phyloP scores from a whole-genome alignment of 148 eudicot species.

The Rhododendron vialii region DNA sequence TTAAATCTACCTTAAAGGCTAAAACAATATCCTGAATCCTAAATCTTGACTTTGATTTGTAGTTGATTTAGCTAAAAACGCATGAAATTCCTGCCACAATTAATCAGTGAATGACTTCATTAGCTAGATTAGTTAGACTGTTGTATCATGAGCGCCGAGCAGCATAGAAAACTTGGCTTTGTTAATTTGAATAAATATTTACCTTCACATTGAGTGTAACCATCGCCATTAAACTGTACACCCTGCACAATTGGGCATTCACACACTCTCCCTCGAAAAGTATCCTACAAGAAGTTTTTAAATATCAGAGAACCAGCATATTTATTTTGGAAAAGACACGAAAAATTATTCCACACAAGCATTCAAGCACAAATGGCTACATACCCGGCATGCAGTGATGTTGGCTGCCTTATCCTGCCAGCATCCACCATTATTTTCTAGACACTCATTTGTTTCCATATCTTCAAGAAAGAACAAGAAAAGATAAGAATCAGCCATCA shows the following conservation, averaged over 20 bases:
- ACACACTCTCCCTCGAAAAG: constrained; percentile 86
- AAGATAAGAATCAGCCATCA: not conserved
- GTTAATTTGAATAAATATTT: not conserved
- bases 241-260: constrained; percentile 85
- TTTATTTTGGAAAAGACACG: not conserved
- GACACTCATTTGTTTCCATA: constrained; percentile 88
- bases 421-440: constrained; percentile 89
- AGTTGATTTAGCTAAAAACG: not conserved
- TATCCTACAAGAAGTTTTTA: constrained; percentile 46
- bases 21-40: not conserved
- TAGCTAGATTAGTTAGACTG: not conserved
- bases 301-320: constrained; percentile 10
- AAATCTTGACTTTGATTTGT: not conserved
- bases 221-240: constrained; percentile 76
- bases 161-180: not conserved
- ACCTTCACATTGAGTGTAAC: constrained; percentile 87
- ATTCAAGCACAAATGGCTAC: constrained; percentile 3
- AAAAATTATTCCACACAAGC: not conserved
- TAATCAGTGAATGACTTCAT: not conserved
- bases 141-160: not conserved
- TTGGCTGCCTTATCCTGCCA: constrained; percentile 76
- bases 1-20: not conserved
- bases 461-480: constrained; percentile 31
- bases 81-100: not conserved
- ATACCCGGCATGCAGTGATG: constrained; percentile 90